Evolutionary conservation across 2,329 filamentous ascomycete genomes (phyloP), one percentile per base, ranked within the genome.

Genomic region (Pochonia chlamydosporia): DNA sequence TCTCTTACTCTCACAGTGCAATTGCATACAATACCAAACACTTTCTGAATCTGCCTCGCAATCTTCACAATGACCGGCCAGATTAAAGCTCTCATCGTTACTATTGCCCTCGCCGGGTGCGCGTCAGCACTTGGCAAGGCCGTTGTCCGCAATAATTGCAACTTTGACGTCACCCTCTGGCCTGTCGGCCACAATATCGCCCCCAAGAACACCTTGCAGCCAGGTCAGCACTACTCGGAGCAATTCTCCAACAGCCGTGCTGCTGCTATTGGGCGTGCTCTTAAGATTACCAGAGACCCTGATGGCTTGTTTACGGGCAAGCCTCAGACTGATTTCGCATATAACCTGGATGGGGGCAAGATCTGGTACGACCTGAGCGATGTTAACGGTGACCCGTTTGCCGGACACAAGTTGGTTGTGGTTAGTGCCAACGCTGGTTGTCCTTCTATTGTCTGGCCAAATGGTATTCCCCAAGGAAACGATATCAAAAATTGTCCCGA

Each of bases 311-410:
- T 59, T 59, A 65, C 59, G 3, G 65, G 64, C 49, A 60, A 61
- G 13, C 58, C 69, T 23, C 65, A 71, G 62, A 64, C 63, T 52
- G 60, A 63, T 49, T 69, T 65, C 41, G 67, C 67, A 30, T 69
- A 67, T 55, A 69, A 53, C 56, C 62, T 71, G 24, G 61, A 66
- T 42, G 55, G 53, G 45, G 49, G 33, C 44, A 51, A 49, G 5
- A 49, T 71, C 43, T 71, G 63, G 63, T 71, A 70, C 48, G 68
- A 71, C 49, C 54, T 71, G 20, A 64, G 58, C 54, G 59, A 62
- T 49, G 63, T 69, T n/a, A 70, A 69, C 36, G 68, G 68, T n/a
- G 60, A 69, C 44, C 53, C 61, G 5, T 69, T 71, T 21, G 46
- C 41, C 9, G 65, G 66, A 6, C 50, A 57, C 42, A 65, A 62